phyloP scores from a whole-genome alignment of 306 rosid species.

The Fagus crenata region DNA sequence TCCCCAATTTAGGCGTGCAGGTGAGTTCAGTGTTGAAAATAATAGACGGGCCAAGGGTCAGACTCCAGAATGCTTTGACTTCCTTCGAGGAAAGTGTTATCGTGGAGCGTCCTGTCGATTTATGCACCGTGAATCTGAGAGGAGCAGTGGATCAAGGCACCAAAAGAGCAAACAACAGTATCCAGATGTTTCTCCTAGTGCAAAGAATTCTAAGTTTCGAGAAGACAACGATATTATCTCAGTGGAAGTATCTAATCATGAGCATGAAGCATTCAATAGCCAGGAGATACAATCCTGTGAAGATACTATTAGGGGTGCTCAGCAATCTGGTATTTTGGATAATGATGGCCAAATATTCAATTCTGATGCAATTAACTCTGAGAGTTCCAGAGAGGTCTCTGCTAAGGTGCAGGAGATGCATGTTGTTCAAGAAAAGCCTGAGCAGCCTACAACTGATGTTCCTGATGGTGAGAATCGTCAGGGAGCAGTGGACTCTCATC shows the following conservation, averaged over 20 bases:
- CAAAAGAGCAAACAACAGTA: conserved; percentile 51
- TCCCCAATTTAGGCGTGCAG: conserved; percentile 61
- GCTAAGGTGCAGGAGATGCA: conserved; percentile 36
- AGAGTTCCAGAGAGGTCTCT: conserved; percentile 41
- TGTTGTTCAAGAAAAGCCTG: conserved; percentile 24
- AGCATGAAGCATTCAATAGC: conserved; percentile 42
- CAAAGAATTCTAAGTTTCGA: conserved; percentile 39
- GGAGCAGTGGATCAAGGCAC: conserved; percentile 59
- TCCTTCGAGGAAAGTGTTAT: conserved; percentile 70
- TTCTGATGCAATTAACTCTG: conserved; percentile 32
- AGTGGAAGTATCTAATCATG: conserved; percentile 36
- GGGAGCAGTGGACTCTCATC: conserved; percentile 35
- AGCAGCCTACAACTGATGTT: conserved; percentile 28
- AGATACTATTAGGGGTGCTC: conserved; percentile 32
- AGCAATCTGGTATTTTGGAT: conserved; percentile 30
- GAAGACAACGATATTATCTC: conserved; percentile 37
- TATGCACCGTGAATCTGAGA: conserved; percentile 64
- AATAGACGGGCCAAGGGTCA: conserved; percentile 59
- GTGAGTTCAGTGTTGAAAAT: conserved; percentile 53
- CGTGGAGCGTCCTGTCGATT: conserved; percentile 84
- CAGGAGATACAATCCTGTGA: conserved; percentile 42
- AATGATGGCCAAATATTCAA: conserved; percentile 29
- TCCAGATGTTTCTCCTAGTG: conserved; percentile 39
- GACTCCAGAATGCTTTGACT: conserved; percentile 59
- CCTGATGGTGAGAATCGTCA: conserved; percentile 34